phyloP scores from a whole-genome alignment of 331 rosid genomes.

The Pyrus hybrid region DNA sequence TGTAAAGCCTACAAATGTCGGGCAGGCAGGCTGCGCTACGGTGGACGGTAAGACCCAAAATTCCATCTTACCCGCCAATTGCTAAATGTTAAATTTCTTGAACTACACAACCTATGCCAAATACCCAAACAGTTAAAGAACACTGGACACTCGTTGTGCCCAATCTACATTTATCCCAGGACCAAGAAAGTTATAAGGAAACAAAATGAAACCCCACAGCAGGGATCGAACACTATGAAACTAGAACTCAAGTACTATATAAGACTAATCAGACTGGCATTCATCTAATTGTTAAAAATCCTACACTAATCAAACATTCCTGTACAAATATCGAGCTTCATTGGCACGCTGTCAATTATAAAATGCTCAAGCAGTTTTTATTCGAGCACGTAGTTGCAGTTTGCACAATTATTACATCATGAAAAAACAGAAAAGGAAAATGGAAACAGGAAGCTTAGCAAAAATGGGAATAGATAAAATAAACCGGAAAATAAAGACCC shows the following conservation, averaged over 20 bases:
- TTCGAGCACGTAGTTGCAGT: no score
- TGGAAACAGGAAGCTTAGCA: not conserved
- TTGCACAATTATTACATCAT: not conserved
- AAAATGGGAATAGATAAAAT: not conserved
- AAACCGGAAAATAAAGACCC: not conserved
- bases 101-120: not conserved
- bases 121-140: not conserved
- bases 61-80: not conserved
- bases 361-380: no score
- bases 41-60: not conserved
- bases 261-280: not conserved
- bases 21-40: no score
- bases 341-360: no score
- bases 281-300: not conserved
- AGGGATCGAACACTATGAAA: not conserved
- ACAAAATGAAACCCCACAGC: not conserved
- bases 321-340: not conserved
- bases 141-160: not conserved
- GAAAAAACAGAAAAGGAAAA: not conserved
- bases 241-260: not conserved
- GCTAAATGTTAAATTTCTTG: not conserved
- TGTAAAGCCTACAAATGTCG: no score
- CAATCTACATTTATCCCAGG: not conserved
- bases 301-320: not conserved
- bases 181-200: no score